Evolutionary conservation across 805 yeast species (phyloP), one percentile per base, ranked within the genome.

Genomic region (Metschnikowia similis): DNA sequence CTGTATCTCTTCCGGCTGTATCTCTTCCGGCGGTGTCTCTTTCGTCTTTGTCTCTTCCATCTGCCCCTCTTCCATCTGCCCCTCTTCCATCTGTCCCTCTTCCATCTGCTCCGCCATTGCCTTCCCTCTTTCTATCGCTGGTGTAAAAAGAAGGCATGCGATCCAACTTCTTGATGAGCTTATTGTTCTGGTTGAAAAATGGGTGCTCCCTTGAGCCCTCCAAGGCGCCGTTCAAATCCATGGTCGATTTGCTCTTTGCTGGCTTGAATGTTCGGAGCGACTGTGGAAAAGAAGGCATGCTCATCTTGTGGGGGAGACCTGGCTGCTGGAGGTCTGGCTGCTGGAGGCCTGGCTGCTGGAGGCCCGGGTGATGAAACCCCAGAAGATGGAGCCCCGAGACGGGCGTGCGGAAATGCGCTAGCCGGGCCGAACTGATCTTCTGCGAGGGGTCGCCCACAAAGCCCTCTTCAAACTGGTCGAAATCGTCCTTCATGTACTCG

Each of bases 111-210:
- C 21, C 21, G 21, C 21, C 21, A 21, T 21, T 21, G 21, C 21
- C 4, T 21, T 21, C 21, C 21, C 21, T 21, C 21, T 21, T 21
- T 21, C 43, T 35, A 26, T 35, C 36, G 5, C 14, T 35, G 37
- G 16, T 44, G 51, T 70, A 70, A 51, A 73, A 73, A 0, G 76
- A 71, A 0, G 77, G 77, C 45, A 73, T 73, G 32, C 77, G 54
- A 49, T 70, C 74, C 38, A 73, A 56, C 51, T 69, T 71, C 34
- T 64, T 53, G 29, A 70, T 69, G 34, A 73, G 62, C 46, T 63
- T 63, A 50, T 69, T 66, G 47, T 65, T 66, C 48, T 62, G 60
- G 45, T 70, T 70, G 53, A 69, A 68, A 1, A 58, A 54, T 1
- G 69, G 71, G 31, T 61, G 64, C 43, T 56, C 63, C 16, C 41